A percentile compares a stretch with the other conserved stretches of the same genome.
Conservation (phyloP, 2,329 filamentous ascomycete genomes). For the Trichoderma arundinaceum region DNA sequence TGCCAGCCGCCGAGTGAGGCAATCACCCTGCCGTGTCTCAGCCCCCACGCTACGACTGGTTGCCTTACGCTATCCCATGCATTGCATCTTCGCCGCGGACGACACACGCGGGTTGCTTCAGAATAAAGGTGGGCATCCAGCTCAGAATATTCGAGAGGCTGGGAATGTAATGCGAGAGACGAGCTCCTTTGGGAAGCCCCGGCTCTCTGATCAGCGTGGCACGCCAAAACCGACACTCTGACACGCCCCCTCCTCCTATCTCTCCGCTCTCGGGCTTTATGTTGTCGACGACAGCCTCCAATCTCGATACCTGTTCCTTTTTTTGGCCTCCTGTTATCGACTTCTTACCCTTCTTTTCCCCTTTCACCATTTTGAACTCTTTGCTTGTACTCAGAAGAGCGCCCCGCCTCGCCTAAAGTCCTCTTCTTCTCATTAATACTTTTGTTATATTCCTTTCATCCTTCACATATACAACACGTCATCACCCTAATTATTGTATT, state of each 20-base stretch:
- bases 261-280: conserved; percentile 15
- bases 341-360: neutral
- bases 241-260: neutral
- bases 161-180: conserved; percentile 4
- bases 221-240: neutral
- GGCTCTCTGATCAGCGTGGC: neutral
- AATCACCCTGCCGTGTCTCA: conserved; percentile 10
- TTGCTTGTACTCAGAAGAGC: neutral
- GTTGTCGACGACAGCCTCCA: conserved; percentile 3
- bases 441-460: neutral
- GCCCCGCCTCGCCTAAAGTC: too few species aligned
- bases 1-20: neutral
- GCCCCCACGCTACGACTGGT: conserved; percentile 20
- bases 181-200: conserved; percentile 15
- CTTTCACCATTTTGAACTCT: neutral
- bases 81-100: conserved; percentile 5
- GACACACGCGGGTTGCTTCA: neutral
- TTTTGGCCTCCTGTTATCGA: neutral
- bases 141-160: conserved; percentile 4
- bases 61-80: conserved; percentile 2
- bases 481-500: neutral
- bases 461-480: neutral
- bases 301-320: conserved; percentile 8
- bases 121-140: conserved; percentile 7
- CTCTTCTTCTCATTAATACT: neutral